A percentile compares a stretch with the other conserved stretches of the same genome.
Conservation (phyloP, 2,329 filamentous ascomycete species). For the Plenodomus biglobosus region DNA sequence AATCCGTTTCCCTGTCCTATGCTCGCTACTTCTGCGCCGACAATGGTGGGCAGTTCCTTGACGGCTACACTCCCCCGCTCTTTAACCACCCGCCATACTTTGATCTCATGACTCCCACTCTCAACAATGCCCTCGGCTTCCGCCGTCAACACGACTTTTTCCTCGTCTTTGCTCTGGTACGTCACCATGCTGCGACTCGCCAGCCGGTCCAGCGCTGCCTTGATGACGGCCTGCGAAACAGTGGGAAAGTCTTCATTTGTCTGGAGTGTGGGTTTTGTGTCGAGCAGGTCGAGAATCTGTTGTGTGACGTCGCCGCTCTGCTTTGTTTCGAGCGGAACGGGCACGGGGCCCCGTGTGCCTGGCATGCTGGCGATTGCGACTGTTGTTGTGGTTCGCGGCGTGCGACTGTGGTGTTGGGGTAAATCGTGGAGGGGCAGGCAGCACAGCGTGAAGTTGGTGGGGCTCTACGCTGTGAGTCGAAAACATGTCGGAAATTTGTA, state of each 20-base stretch:
- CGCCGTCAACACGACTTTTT: constrained; percentile 73
- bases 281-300: constrained; percentile 74
- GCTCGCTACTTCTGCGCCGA: constrained; percentile 75
- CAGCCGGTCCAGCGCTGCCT: constrained; percentile 85
- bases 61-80: constrained; percentile 49
- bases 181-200: constrained; percentile 81
- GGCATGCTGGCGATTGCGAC: constrained; percentile 41
- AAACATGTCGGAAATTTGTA: constrained; percentile 23
- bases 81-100: constrained; percentile 54
- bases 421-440: constrained; percentile 30
- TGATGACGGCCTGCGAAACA: constrained; percentile 59
- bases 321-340: constrained; percentile 43
- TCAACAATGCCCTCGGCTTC: constrained; percentile 75
- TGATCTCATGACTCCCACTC: constrained; percentile 55
- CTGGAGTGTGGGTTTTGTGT: constrained; percentile 52
- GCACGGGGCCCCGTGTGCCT: constrained; percentile 52
- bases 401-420: constrained; percentile 25
- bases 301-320: constrained; percentile 62
- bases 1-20: constrained; percentile 95
- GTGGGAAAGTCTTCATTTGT: constrained; percentile 55
- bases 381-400: constrained; percentile 8
- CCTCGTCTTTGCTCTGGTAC: constrained; percentile 80
- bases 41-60: constrained; percentile 55
- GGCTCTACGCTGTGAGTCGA: neutral
- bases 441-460: neutral